Evolutionary conservation across 2,329 filamentous ascomycete species (phyloP).

Genomic region (Didymella glomerata): DNA sequence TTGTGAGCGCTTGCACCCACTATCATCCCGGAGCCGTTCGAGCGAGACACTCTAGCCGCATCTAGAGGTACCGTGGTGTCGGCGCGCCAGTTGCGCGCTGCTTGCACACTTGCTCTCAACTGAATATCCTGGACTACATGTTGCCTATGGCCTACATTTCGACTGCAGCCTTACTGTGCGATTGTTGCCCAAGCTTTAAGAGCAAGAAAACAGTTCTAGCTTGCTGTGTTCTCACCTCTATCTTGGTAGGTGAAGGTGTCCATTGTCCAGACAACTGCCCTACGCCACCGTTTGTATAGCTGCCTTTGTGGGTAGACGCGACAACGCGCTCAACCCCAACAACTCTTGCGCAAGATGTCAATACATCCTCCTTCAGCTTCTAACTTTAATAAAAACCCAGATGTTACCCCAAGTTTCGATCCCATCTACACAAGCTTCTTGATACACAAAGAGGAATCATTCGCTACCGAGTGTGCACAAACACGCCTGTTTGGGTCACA

Average conservation of each 20-base stretch:
- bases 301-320: neutral
- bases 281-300: conserved; percentile 22
- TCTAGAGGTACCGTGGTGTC: neutral
- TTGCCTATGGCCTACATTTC: neutral
- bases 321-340: neutral
- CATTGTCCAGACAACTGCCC: neutral
- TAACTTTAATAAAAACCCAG: neutral
- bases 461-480: neutral
- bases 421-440: neutral
- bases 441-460: neutral
- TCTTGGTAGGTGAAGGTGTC: conserved; percentile 7
- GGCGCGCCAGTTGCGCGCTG: neutral
- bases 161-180: neutral
- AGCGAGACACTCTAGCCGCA: neutral
- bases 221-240: neutral
- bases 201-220: neutral
- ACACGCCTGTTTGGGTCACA: neutral
- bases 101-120: neutral
- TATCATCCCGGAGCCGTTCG: neutral
- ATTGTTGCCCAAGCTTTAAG: neutral
- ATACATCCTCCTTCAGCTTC: neutral
- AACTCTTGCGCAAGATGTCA: neutral
- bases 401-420: neutral
- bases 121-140: neutral
- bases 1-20: neutral